Base-by-base conservation (phyloP, 2,329 filamentous ascomycete species). In the Parascedosporium putredinis region DNA sequence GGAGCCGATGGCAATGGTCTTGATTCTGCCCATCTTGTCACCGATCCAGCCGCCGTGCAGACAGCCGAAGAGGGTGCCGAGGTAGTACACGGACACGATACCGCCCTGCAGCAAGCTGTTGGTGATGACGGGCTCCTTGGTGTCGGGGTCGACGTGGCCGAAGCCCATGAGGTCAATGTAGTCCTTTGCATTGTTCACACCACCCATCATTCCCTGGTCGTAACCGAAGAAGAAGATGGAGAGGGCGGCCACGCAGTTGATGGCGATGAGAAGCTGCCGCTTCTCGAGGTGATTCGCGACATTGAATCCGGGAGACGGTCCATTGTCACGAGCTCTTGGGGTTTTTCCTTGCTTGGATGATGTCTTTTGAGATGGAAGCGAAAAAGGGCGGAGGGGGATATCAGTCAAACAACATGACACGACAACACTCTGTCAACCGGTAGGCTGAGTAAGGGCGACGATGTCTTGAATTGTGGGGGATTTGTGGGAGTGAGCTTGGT, bases 221-320 rank as follows among this genome's bases (percentile, higher is more conserved):
- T 76, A 76, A 34, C 73, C 81, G 56, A 84, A 84, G 69, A 85
- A 84, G 62, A 84, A 80, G 54, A 84, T 85, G 12, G 79, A 83
- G 12, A 85, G 62, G 2, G 71, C 80, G 1, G 81, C 81, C 12
- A 84, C 67, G 45, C 71, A 73, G 60, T 84, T 84, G 62, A 85
- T 76, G 33, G 75, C 74, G 51, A 80, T 70, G 50, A 83, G 72
- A 52, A 83, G 69, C 38, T 64, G 62, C 16, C 67, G 62, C 66
- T 81, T 81, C 65, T 80, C 67, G 4, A 77, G 62, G 54, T 67
- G 68, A 59, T 78, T 70, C 50, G 74, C 73, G 9, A 79, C 66
- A 62, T 49, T 49, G 46, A 49, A 42, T n/a, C 46, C 46, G 18
- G 46, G 46, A 49, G 46, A 16, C 46, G 46, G 23, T 49, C 46